Evolutionary conservation across 352 stramenopile genomes (phyloP), one percentile per base, ranked within the genome.

Genomic region (Peronospora farinosa): DNA sequence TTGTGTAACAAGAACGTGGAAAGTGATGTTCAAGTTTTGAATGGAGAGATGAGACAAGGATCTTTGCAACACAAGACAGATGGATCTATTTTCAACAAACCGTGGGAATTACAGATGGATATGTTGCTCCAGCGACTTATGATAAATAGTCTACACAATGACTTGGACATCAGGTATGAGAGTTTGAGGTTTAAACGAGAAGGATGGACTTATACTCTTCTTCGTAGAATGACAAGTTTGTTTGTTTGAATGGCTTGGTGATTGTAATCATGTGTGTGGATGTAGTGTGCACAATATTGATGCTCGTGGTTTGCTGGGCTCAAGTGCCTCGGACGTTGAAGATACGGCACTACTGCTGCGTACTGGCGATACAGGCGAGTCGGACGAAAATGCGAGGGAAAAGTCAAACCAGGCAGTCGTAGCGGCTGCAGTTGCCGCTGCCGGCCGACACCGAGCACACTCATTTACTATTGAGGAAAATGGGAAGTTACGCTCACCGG

Each of bases 91-190:
- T 51, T 46, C 7, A 65, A 69, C 46, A 86, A 86, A 54, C 74
- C 72, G 4, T 93, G 82, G 82, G 82, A 93, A 52, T 54, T 89
- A 40, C 78, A 91, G 51, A 90, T 93, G 82, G 82, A 91, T 50
- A 70, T 86, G 55, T 36, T 93, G 23, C 70, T 93, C 32, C 82
- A 93, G 61, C 72, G 69, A 35, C 72, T 93, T 46, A 93, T 93
- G 82, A 66, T 75, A 44, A 92, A 86, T 54, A 90, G 78, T 50
- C 67, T 92, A 12, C 74, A 89, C 54, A 72, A 51, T 35, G 73
- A 88, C 9, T 53, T 67, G 10, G 77, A 92, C 54, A 88, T 90
- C 44, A 92, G 72, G 72, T 83, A 54, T 5, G 51, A 23, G n/a
- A n/a, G 44, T 31, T 52, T 58, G 44, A 39, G 32, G 39, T 36